These are phyloP conservation scores for Purpureocillium lavendulum DNA, from an alignment of 2,329 filamentous ascomycete species.

Conservation along the genomic window DNA sequence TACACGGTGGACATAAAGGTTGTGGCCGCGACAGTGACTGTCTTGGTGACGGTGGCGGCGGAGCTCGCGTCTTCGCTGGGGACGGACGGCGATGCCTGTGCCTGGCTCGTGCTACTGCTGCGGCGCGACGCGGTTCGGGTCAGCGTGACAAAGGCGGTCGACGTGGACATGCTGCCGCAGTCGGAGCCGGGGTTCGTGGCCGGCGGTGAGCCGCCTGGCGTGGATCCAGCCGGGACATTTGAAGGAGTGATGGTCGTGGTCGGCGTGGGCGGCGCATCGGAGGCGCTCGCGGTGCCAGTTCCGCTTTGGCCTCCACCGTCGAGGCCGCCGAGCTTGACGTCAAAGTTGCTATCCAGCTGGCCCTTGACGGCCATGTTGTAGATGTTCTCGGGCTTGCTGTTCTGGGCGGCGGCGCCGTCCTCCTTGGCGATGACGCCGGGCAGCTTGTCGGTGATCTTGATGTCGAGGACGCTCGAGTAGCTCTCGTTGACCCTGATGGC, in stretches of 20 bases:
- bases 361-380: constrained; percentile 33
- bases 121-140: neutral
- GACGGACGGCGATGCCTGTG: too few relatives aligned
- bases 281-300: constrained; percentile 2
- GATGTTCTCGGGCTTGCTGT: constrained; percentile 32
- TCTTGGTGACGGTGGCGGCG: constrained; percentile 22
- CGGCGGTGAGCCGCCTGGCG: neutral
- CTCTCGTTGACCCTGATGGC: constrained; percentile 30
- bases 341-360: constrained; percentile 37
- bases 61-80: neutral
- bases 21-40: constrained; percentile 22
- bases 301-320: constrained; percentile 11
- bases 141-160: neutral
- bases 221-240: neutral
- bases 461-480: constrained; percentile 30
- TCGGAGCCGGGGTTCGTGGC: neutral
- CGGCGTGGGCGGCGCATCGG: constrained; percentile 2
- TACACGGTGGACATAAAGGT: constrained; percentile 2
- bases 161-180: too few relatives aligned
- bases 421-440: constrained; percentile 14
- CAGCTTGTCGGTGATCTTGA: constrained; percentile 24
- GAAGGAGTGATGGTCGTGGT: constrained; percentile 7
- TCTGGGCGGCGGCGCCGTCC: constrained; percentile 20
- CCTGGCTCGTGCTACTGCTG: too few relatives aligned
- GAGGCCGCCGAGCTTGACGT: constrained; percentile 28